Percentiles rank a stretch among this genome's conserved stretches.
phyloP scores from a whole-genome alignment of 176 grass and related monocot genomes.

The Areca catechu region DNA sequence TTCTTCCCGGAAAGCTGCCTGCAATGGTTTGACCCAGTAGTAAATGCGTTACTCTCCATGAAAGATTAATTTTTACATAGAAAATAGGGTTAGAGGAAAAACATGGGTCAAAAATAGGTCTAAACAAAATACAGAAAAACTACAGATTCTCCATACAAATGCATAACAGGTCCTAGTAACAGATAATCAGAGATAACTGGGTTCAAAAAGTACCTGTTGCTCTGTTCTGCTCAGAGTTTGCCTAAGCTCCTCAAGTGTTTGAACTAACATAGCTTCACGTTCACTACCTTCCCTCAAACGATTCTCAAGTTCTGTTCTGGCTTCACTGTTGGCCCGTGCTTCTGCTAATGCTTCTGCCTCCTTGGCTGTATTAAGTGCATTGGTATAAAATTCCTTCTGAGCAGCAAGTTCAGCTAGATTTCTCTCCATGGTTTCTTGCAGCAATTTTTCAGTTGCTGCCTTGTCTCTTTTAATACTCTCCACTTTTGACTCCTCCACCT shows the following conservation, averaged over 20 bases:
- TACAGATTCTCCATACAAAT: not conserved
- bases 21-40: not conserved
- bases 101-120: too few species aligned
- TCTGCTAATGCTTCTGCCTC: too few species aligned
- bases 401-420: conserved; percentile 86
- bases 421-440: conserved; percentile 98
- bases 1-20: conserved; percentile 94
- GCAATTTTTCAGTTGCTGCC: conserved; percentile 74
- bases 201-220: conserved; percentile 63
- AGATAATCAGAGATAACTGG: conserved; percentile 1
- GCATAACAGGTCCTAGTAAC: not conserved
- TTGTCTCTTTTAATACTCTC: too few species aligned
- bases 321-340: too few species aligned
- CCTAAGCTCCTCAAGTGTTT: conserved; percentile 91
- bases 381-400: conserved; percentile 98
- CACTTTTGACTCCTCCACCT: conserved; percentile 97
- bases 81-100: too few species aligned
- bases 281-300: too few species aligned
- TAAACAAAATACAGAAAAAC: too few species aligned
- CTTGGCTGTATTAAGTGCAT: too few species aligned
- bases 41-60: conserved; percentile 1
- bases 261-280: conserved; percentile 91
- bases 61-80: too few species aligned
- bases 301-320: too few species aligned
- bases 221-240: conserved; percentile 84